Evolutionary conservation across 371 early-diverging fungal species (phyloP).

Genomic region (Homolaphlyctis polyrhiza): DNA sequence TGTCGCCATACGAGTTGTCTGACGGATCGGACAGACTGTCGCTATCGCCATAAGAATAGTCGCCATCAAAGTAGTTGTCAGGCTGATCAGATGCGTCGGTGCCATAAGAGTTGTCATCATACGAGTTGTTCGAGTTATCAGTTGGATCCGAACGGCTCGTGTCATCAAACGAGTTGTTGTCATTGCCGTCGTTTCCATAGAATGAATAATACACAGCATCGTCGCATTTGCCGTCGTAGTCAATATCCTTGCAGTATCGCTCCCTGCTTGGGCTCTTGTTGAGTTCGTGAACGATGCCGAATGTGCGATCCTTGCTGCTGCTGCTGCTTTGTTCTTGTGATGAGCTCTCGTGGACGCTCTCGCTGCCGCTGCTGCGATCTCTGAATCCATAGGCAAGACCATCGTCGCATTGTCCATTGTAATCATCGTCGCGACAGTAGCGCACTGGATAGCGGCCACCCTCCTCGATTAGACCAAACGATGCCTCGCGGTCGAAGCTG

Average conservation of each 20-base stretch:
- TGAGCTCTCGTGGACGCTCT: neutral
- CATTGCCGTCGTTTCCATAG: neutral
- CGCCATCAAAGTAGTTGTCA: neutral
- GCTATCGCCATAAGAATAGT: neutral
- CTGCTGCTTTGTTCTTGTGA: neutral
- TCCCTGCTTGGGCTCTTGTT: neutral
- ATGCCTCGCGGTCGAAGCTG: no score
- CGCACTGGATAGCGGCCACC: neutral
- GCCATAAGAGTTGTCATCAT: neutral
- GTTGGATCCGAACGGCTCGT: neutral
- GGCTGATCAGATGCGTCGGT: neutral
- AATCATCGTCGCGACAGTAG: neutral
- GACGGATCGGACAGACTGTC: no score
- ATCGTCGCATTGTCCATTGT: neutral
- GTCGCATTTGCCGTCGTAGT: neutral
- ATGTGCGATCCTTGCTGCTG: neutral
- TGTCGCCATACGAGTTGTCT: no score
- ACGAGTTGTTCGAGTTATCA: neutral
- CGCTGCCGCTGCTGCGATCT: neutral
- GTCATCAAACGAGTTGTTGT: neutral
- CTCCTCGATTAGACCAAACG: neutral
- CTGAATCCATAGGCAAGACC: neutral
- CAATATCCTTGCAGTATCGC: neutral
- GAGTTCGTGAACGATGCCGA: neutral
- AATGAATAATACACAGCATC: no score